Evolutionary conservation across 768 basidiomycete genomes (phyloP), one percentile per base, ranked within the genome.

Genomic region (Boletus reticuloceps): DNA sequence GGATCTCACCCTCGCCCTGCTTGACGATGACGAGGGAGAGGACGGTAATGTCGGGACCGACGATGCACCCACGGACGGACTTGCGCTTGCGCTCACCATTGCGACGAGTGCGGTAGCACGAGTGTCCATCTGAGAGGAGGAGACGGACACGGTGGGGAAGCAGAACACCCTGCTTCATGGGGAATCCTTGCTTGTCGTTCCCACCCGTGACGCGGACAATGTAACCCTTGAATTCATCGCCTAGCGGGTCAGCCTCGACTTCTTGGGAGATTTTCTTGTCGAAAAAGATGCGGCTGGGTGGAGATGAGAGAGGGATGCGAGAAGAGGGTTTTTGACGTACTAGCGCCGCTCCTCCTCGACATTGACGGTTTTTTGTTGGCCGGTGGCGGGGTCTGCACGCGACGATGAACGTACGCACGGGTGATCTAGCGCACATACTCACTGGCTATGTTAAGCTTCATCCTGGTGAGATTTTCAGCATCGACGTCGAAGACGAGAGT

Each of bases 371-470:
- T 98, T 98, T 88, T 97, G 95, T 69, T 88, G 88, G 74, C 94
- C 95, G 54, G 95, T 98, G 62, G 94, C 94, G 76, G 94, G 93
- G 83, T 96, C 90, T 93, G 64, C 32, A 50, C 49, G 53, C 54
- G 52, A 53, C 36, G 54, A 61, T 61, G 60, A 61, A 48, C 52
- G 53, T 27, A 67, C 1, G 12, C 5, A 9, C 12, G n/a, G 17
- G 25, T 22, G 25, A 54, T 51, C 56, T 42, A 47, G 39, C 19
- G 43, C 37, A 38, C 46, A 50, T 55, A 67, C 90, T 78, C 73
- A 93, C 91, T 94, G 75, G 95, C 91, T 73, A 98, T 90, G 82
- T 96, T 96, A 79, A 97, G 78, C 86, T 97, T 96, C 95, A 97
- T 97, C 72, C 80, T 91, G 59, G 47, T 5, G 34, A 44, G 27